Evolutionary conservation across 306 rosid species (phyloP), one percentile per base, ranked within the genome.

Genomic region (Dryas octopetala): DNA sequence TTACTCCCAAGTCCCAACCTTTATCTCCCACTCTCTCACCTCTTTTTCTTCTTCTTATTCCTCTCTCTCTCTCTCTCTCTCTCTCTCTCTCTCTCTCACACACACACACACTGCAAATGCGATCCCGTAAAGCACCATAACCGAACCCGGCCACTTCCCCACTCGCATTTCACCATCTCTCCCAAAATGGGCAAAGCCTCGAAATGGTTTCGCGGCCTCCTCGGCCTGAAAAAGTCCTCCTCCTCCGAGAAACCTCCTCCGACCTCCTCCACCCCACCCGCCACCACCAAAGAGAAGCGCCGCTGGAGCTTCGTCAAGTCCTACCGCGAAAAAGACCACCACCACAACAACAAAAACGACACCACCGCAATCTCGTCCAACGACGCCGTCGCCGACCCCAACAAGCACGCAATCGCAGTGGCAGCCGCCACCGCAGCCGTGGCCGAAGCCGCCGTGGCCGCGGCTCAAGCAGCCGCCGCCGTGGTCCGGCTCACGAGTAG

Each of bases 241-340:
- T 74, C 80, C 0, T 13, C 38, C 68, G 16, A 60, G 66, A 44
- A 10, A 16, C 7, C 12, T 7, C 76, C 11, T 32, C 38, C 38
- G 38, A 0, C 74, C 45, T 4, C 86, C 6, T 14, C 83, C 41
- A 32, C 54, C 80, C 1, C 84, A 74, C 66, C 87, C 90, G 15
- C 52, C 15, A 1, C 66, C 3, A 17, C 83, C 5, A 88, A 84
- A 44, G 89, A 76, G 13, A 89, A 83, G 55, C 91, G 87, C 17
- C 79, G 92, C 5, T 93, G 98, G 90, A 88, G 81, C 76, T 86
- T 92, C 79, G 91, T 86, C 71, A 92, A 86, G 64, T 90, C 92
- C 23, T 80, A 78, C 80, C 55, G 84, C 63, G 89, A 90, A 12
- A 87, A 87, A 5, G 69, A 80, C 49, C 69, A 70, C 62, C 61